These are phyloP conservation scores for Nicotiana obtusifolia DNA, from an alignment of 257 asterid species.

Conservation along the genomic window DNA sequence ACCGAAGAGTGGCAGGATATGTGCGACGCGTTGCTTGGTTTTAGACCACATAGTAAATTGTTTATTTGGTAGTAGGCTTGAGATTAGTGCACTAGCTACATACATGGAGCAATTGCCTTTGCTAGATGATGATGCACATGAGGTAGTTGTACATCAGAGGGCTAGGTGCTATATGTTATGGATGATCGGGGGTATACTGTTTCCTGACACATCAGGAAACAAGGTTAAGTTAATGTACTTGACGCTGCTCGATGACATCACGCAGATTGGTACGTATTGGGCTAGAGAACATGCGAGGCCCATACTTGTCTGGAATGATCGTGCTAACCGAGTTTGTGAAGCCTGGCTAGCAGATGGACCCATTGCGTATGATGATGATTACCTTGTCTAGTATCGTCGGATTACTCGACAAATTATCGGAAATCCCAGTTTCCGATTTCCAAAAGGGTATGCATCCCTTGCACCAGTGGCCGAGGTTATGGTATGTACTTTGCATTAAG, in stretches of 20 bases:
- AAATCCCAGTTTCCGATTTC: constrained; percentile 62
- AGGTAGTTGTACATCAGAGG: constrained; percentile 35
- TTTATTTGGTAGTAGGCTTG: constrained; percentile 72
- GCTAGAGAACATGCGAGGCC: constrained; percentile 64
- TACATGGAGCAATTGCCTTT: constrained; percentile 50
- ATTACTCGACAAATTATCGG: constrained; percentile 65
- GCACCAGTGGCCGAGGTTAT: constrained; percentile 57
- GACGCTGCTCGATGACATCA: constrained; percentile 69
- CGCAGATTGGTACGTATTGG: constrained; percentile 64
- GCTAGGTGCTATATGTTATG: constrained; percentile 76
- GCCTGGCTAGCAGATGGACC: constrained; percentile 40
- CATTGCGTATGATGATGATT: constrained; percentile 58
- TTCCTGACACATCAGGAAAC: constrained; percentile 74
- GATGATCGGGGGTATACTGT: constrained; percentile 67
- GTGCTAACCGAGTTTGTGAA: constrained; percentile 35
- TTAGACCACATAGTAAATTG: constrained; percentile 58
- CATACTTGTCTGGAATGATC: constrained; percentile 66
- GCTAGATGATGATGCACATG: constrained; percentile 57
- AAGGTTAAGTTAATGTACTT: constrained; percentile 81
- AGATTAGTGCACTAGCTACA: constrained; percentile 59
- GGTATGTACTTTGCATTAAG: constrained; percentile 28
- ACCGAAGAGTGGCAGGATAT: constrained; percentile 74
- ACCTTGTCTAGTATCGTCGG: constrained; percentile 60
- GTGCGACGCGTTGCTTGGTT: constrained; percentile 64
- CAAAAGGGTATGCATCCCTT: constrained; percentile 49